phyloP scores from a whole-genome alignment of 306 rosid species.

The Pachyrhizus erosus region DNA sequence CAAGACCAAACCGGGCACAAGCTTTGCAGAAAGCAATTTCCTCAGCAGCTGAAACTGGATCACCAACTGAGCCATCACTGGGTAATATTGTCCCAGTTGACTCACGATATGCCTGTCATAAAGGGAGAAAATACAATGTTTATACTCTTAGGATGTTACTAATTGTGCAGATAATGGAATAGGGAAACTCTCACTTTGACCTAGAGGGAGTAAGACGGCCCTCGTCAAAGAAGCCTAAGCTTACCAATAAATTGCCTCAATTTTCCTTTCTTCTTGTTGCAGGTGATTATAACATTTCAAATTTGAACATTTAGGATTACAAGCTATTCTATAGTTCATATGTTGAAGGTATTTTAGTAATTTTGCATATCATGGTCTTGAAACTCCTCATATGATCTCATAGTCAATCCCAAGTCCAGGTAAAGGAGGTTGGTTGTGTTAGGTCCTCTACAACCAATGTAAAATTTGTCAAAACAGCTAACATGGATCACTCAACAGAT shows the following conservation, averaged over 20 bases:
- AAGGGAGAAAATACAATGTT: slow-evolving; percentile 21
- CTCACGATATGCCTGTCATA: slow-evolving; percentile 87
- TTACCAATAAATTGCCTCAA: slow-evolving; percentile 4
- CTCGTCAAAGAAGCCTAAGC: not conserved
- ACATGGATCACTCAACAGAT: not conserved
- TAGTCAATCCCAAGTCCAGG: not conserved
- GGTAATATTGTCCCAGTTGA: slow-evolving; percentile 86
- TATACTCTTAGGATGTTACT: slow-evolving; percentile 33
- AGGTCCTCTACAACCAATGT: not conserved
- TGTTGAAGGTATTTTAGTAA: not conserved
- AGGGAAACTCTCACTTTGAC: not conserved
- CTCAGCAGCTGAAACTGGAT: slow-evolving; percentile 97
- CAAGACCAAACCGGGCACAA: slow-evolving; percentile 98
- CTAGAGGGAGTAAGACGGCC: not conserved
- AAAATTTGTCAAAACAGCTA: not conserved
- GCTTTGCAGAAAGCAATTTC: slow-evolving; percentile 96
- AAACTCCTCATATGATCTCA: not conserved
- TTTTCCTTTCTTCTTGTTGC: not conserved
- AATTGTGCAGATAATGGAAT: not conserved
- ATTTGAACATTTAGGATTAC: not conserved
- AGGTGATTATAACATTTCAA: slow-evolving; percentile 7
- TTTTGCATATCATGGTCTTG: not conserved
- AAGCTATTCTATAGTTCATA: slow-evolving; percentile 12
- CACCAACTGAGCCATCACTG: slow-evolving; percentile 52
- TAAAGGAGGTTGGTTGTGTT: not conserved